These are phyloP conservation scores for Pleodorina starrii DNA, from an alignment of 139 green algal genomes.

Conservation along the genomic window DNA sequence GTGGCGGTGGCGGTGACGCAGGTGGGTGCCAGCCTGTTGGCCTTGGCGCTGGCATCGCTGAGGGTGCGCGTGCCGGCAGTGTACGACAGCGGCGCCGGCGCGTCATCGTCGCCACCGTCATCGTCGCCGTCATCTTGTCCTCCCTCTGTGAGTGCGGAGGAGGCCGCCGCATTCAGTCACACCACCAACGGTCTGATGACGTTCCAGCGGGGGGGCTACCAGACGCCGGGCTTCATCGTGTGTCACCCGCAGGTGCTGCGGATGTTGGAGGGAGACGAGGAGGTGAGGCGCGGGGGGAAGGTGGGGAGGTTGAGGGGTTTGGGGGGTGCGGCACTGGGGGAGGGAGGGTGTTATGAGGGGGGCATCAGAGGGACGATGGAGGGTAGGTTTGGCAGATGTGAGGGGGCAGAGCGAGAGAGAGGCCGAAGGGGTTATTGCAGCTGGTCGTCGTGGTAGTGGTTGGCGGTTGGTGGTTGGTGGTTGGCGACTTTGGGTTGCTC, in stretches of 20 bases:
- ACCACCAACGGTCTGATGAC: background rate
- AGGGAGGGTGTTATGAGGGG: too few species aligned
- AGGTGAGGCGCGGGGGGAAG: background rate
- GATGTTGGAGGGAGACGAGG: slow-evolving; percentile 25
- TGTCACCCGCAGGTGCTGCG: slow-evolving; percentile 17
- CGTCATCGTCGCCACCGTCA: background rate
- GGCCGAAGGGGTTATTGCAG: too few species aligned
- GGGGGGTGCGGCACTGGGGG: too few species aligned
- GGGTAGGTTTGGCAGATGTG: too few species aligned
- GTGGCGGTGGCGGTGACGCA: too few species aligned
- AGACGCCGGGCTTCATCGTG: slow-evolving; percentile 21
- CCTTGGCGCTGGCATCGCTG: background rate
- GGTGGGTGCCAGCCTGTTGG: slow-evolving; percentile 10
- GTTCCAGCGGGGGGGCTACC: background rate
- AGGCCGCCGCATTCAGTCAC: slow-evolving; percentile 22
- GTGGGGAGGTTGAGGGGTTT: too few species aligned
- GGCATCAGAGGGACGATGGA: too few species aligned
- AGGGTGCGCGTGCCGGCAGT: background rate
- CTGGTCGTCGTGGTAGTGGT: too few species aligned
- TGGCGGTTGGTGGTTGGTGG: too few species aligned
- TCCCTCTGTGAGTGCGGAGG: background rate
- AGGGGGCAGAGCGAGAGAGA: too few species aligned
- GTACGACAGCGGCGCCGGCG: background rate
- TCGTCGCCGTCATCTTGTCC: background rate
- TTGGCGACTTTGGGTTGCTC: too few species aligned